Base-by-base conservation (phyloP, 2,329 filamentous ascomycete genomes). In the Neospermospora avenae region DNA sequence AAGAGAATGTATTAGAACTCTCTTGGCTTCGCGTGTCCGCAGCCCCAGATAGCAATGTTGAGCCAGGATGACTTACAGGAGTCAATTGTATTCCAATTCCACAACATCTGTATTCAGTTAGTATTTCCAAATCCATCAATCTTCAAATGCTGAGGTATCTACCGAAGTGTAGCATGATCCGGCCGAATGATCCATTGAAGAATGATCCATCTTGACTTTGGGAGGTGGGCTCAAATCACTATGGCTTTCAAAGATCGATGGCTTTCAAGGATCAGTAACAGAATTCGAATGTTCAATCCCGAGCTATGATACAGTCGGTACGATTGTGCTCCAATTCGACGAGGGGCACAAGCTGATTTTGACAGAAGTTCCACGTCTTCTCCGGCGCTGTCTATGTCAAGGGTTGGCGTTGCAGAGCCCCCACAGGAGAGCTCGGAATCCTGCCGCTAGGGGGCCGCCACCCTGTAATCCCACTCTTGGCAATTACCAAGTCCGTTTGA, bases 1-100 rank as follows among this genome's bases (percentile, higher is more conserved):
- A 22, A 8, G n/a, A 37, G 6, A 20, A 24, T 5, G 24, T 34
- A 42, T 41, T 34, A 51, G 42, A 11, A 37, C 37, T 10, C 24
- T 18, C 3, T 10, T 20, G 10, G 5, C 10, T 5, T 8, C n/a
- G 18, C 10, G 39, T 18, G 8, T 20, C 10, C 11, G 10, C 8
- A 22, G 6, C n/a, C 20, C 10, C n/a, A 4, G 28, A 31, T 31
- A 42, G n/a, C n/a, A n/a, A 4, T 5, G 2, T 20, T 18, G 7
- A 18, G 37, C 2, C 16, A 11, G 20, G 16, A 16, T 18, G 4
- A 55, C 62, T 18, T 31, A 68, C 86, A 91, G 20, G 86, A 75
- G 71, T 89, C 84, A 71, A 89, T 77, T 3, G 86, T 88, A 72
- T 88, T 80, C 87, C 87, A 90, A 73, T 91, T 92, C 87, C 88